These are phyloP conservation scores for Gliomastix tumulicola DNA, from an alignment of 2,329 filamentous ascomycete genomes.

Conservation along the genomic window DNA sequence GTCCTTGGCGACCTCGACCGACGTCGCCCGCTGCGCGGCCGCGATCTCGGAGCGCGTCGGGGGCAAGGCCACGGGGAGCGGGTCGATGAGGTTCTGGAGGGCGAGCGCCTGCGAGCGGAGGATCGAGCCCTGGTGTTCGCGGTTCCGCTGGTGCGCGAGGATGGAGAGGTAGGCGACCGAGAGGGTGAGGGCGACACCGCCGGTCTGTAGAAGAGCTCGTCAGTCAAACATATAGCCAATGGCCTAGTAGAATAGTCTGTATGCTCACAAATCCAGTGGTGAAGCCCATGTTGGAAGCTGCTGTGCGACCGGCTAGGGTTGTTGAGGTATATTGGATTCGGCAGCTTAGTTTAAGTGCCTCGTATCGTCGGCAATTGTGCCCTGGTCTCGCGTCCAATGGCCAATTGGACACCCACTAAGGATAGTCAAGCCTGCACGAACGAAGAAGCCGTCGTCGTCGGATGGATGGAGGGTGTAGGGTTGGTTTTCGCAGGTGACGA, in stretches of 20 bases:
- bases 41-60: slow-evolving; percentile 44
- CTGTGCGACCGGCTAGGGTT: too few relatives aligned
- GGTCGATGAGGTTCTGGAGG: slow-evolving; percentile 44
- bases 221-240: too few relatives aligned
- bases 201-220: slow-evolving; percentile 42
- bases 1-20: slow-evolving; percentile 65
- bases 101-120: slow-evolving; percentile 51
- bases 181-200: slow-evolving; percentile 69
- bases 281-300: slow-evolving; percentile 55
- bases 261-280: slow-evolving; percentile 68
- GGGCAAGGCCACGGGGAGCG: slow-evolving; percentile 33
- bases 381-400: too few relatives aligned
- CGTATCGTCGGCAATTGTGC: too few relatives aligned
- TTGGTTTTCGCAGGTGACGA: too few relatives aligned
- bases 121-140: slow-evolving; percentile 48
- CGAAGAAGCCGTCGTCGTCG: not conserved
- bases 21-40: slow-evolving; percentile 42
- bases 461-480: too few relatives aligned
- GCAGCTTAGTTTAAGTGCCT: too few relatives aligned
- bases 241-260: too few relatives aligned
- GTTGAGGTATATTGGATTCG: too few relatives aligned
- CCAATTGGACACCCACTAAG: not conserved
- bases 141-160: slow-evolving; percentile 62
- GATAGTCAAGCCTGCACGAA: not conserved
- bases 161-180: slow-evolving; percentile 66